Evolutionary conservation across 257 asterid species (phyloP).

Genomic region (Knoxia roxburghii): DNA sequence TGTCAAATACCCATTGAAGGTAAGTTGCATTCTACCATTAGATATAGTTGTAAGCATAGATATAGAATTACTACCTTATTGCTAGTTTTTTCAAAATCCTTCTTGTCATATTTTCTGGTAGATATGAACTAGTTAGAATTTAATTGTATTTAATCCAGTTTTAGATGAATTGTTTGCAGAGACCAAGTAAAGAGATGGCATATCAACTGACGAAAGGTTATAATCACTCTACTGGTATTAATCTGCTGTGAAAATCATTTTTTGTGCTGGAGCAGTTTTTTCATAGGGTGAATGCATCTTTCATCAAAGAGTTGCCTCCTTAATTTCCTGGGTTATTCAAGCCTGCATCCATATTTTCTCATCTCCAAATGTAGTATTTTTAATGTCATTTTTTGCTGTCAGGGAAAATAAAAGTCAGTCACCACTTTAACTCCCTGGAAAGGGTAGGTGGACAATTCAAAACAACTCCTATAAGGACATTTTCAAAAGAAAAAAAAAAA

Average conservation of each 20-base stretch:
- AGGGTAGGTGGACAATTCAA: too few species aligned
- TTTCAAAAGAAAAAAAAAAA: too few species aligned
- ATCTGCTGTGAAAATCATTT: constrained; percentile 11
- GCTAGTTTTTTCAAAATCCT: neutral
- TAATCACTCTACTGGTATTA: too few species aligned
- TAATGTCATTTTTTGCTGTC: too few species aligned
- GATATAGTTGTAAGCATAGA: neutral
- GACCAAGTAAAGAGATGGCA: neutral
- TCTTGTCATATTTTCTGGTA: neutral
- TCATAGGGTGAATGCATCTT: too few species aligned
- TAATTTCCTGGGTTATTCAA: too few species aligned
- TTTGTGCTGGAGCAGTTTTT: constrained; percentile 19
- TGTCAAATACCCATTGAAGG: neutral
- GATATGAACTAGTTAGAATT: neutral
- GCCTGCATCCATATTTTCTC: too few species aligned
- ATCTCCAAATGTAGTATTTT: too few species aligned
- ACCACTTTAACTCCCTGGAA: too few species aligned
- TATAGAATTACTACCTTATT: neutral
- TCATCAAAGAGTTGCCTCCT: too few species aligned
- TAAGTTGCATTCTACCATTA: neutral
- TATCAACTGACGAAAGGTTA: neutral
- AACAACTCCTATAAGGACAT: too few species aligned
- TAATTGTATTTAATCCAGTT: neutral
- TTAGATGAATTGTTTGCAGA: neutral
- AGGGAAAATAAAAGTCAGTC: too few species aligned